Evolutionary conservation across 495 filamentous ascomycete species (phyloP), one percentile per base, ranked within the genome.

Genomic region (Chaetomidium leptoderma): DNA sequence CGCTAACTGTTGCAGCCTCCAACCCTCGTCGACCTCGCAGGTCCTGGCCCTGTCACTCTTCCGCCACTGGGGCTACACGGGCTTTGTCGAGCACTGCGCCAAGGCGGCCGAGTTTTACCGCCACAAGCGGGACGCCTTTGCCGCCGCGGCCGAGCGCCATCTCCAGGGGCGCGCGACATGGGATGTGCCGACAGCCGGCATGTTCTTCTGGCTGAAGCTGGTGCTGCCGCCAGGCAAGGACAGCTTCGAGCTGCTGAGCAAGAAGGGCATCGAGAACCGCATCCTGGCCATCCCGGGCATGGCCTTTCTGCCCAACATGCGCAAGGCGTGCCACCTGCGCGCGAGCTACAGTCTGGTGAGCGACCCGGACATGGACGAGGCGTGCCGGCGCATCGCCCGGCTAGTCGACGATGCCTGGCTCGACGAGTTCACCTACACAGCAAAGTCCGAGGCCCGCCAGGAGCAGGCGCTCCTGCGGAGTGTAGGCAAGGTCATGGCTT

Each of bases 141-240:
- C 46, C 26, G 55, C 55, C 8, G 55, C 55, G 2, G 55, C 55
- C 14, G 55, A 58, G 46, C 35, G 47, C 4, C 37, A 58, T 17
- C 55, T 58, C 46, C 14, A 35, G 37, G 45, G 47, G 29, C 21
- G 37, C 16, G 55, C 55, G 5, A 58, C 55, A 2, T 58, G 55
- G 55, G 47, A 58, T n/a, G 45, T 52, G 0, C 55, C 55, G 13
- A 44, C 46, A 9, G 55, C 55, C 7, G 55, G 55, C 30, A 58
- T 58, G 55, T 58, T 58, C 55, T 51, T 58, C 26, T 58, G 55
- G 55, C 16, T 58, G 11, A 44, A 26, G 55, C 55, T 58, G 2
- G 24, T 51, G n/a, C 55, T 58, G 2, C 55, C 55, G 36, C 17
- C 55, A 4, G 55, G 55, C 27, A 27, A 27, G 16, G 55, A 58